Conservation (phyloP, 768 basidiomycete genomes). For the Lactifluus rugatus region DNA sequence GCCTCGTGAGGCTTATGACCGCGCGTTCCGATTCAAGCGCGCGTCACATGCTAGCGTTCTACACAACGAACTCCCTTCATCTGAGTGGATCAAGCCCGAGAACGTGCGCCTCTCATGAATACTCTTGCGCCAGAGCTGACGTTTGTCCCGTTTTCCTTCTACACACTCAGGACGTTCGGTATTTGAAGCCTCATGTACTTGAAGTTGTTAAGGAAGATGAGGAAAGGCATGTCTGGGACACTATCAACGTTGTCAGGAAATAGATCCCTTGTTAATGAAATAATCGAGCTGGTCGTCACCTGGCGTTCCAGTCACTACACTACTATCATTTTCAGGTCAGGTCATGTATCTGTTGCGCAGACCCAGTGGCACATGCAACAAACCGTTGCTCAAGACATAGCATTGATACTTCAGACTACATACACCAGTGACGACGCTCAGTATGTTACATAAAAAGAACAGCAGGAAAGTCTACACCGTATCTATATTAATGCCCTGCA, state of each 20-base stretch:
- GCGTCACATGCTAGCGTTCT: conserved; percentile 70
- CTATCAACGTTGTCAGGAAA: conserved; percentile 56
- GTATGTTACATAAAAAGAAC: neutral
- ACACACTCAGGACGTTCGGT: conserved; percentile 69
- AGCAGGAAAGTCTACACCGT: neutral
- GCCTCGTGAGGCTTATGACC: conserved; percentile 75
- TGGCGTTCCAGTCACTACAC: neutral
- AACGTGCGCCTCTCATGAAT: conserved; percentile 46
- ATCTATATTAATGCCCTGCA: neutral
- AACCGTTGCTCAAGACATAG: neutral
- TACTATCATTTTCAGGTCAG: neutral
- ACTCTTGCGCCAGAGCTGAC: too few species aligned
- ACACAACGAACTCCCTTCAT: conserved; percentile 72
- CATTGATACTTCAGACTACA: neutral
- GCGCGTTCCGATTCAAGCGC: conserved; percentile 80
- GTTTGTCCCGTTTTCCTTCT: neutral
- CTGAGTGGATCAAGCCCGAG: conserved; percentile 63
- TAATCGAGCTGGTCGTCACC: neutral
- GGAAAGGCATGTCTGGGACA: conserved; percentile 80
- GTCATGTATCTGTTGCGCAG: neutral
- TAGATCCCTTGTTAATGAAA: neutral
- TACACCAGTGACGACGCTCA: neutral
- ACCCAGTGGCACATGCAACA: neutral
- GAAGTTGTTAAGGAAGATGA: conserved; percentile 63
- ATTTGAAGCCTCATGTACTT: conserved; percentile 70